Conservation (phyloP, 192 early-diverging fungal species). For the Chytriomyces sp. region DNA sequence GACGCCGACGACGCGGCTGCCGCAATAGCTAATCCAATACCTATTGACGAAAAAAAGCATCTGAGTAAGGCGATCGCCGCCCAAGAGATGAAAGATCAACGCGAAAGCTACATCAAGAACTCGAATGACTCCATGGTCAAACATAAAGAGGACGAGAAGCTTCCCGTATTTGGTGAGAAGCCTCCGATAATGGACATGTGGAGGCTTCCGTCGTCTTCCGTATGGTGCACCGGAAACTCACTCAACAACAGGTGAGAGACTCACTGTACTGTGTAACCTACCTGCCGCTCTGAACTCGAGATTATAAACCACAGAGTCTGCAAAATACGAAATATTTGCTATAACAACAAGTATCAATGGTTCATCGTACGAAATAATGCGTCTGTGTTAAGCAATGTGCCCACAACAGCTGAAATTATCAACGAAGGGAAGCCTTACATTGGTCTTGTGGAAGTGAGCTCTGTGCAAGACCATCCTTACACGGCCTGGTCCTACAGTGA, state of each 20-base stretch:
- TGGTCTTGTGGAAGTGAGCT: conserved; percentile 43
- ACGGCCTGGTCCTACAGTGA: conserved; percentile 44
- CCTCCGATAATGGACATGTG: conserved; percentile 17
- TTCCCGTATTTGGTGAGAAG: background rate
- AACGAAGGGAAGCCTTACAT: conserved; percentile 27
- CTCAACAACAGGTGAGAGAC: conserved; percentile 15
- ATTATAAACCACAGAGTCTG: conserved; percentile 33
- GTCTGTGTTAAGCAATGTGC: conserved; percentile 37
- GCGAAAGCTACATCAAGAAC: conserved; percentile 30
- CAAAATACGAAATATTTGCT: conserved; percentile 54
- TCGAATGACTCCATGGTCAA: conserved; percentile 22
- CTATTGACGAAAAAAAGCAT: conserved; percentile 9
- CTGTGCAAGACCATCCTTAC: conserved; percentile 44
- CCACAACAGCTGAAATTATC: conserved; percentile 3
- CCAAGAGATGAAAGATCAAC: conserved; percentile 20
- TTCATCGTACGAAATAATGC: conserved; percentile 50
- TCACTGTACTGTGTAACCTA: background rate
- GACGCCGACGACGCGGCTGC: background rate
- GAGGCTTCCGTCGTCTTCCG: conserved; percentile 43
- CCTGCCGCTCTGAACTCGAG: background rate
- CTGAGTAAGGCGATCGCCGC: background rate
- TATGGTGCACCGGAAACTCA: conserved; percentile 43
- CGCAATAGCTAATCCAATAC: background rate
- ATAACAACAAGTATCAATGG: conserved; percentile 40
- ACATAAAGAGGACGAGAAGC: conserved; percentile 20